Evolutionary conservation across 2,329 filamentous ascomycete species (phyloP).

Genomic region (Fusarium pseudonygamai): DNA sequence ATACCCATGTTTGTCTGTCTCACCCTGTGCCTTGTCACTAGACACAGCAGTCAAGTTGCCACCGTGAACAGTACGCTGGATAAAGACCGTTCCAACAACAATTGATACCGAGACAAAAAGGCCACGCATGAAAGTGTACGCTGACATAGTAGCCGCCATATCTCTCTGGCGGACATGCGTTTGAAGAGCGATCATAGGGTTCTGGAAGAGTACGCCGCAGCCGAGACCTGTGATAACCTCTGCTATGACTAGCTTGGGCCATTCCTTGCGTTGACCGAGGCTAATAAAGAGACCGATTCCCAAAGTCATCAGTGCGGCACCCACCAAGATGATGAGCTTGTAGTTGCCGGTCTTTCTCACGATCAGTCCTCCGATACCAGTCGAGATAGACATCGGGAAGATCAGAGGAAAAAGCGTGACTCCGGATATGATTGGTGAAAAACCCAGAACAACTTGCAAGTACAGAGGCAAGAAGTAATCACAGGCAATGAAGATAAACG

Average conservation of each 20-base stretch:
- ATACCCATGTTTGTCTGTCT: constrained; percentile 25
- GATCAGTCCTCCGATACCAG: constrained; percentile 63
- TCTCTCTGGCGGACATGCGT: constrained; percentile 68
- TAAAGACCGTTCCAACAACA: constrained; percentile 78
- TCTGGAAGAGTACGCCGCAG: constrained; percentile 74
- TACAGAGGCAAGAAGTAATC: constrained; percentile 86
- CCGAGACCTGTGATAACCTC: constrained; percentile 72
- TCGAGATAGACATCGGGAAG: constrained; percentile 70
- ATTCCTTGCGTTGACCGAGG: constrained; percentile 61
- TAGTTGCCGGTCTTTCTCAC: constrained; percentile 73
- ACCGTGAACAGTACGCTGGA: constrained; percentile 57
- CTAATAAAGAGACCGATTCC: constrained; percentile 72
- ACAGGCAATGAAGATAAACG: constrained; percentile 78
- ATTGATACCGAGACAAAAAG: constrained; percentile 73
- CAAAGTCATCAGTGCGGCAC: constrained; percentile 67
- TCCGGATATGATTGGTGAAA: constrained; percentile 74
- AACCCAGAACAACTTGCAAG: constrained; percentile 78
- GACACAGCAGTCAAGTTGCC: constrained; percentile 28
- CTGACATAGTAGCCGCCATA: constrained; percentile 72
- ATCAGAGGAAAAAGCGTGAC: constrained; percentile 79
- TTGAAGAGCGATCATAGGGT: constrained; percentile 75
- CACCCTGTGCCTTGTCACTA: background rate
- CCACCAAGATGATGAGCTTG: constrained; percentile 65
- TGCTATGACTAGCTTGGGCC: constrained; percentile 65
- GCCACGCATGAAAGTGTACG: constrained; percentile 73